Evolutionary conservation across 768 basidiomycete species (phyloP), one percentile per base, ranked within the genome.

Genomic region (Lentinus brumalis): DNA sequence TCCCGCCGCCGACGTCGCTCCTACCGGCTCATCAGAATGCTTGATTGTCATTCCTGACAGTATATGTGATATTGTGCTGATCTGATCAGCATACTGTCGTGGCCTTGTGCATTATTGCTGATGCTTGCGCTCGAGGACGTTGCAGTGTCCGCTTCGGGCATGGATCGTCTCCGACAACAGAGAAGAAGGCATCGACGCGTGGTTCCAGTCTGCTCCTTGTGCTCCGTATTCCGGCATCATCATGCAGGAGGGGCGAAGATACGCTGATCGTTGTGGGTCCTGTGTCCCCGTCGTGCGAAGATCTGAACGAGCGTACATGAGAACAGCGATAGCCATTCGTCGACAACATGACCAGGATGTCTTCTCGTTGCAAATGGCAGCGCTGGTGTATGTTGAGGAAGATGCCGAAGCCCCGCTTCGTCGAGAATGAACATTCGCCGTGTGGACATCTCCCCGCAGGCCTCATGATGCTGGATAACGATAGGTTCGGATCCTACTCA

Each of bases 1-100:
- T 14, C 7, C 11, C 35, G 42, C 42, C 42, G 55, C 46, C 45
- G 46, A 55, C 35, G 45, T 56, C 55, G 50, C 10, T 50, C 50
- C 18, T 50, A 49, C 41, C 42, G 50, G 40, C 50, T 51, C 57
- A 58, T 58, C 57, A 58, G 57, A 58, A 58, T n/a, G 11, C 57
- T 42, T 39, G n/a, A 21, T 15, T 31, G 57, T 30, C 50, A 50
- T 7, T 9, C 32, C 12, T 51, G 57, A 58, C 57, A 58, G 57
- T 51, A 51, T 57, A 45, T 51, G 47, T 47, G 50, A 44, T 51
- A 42, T 4, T 21, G 45, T 21, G 40, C 29, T 58, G 57, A 58
- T 58, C 57, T 51, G 18, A 58, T 50, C 57, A 56, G 14, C 54
- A 44, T 40, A 58, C 30, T 6, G 14, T 9, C 50, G 26, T 32